A percentile compares a stretch with the other conserved stretches of the same genome.
Conservation (phyloP, 2,329 filamentous ascomycete species). For the Plectosphaerella cucumerina region DNA sequence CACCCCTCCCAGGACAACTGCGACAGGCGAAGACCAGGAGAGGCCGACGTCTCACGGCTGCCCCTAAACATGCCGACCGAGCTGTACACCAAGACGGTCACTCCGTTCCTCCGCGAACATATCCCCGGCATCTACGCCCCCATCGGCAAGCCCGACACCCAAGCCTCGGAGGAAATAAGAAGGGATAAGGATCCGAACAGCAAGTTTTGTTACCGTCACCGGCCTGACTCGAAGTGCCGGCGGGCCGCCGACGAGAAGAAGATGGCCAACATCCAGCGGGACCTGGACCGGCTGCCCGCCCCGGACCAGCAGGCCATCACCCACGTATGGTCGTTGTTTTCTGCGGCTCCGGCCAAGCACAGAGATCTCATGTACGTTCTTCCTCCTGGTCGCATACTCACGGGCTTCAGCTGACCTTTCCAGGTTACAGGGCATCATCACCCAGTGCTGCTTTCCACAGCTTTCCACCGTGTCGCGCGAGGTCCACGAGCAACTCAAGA, state of each 20-base stretch:
- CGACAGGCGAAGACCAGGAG: conserved; percentile 45
- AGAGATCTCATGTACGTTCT: conserved; percentile 71
- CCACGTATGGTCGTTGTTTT: conserved; percentile 97
- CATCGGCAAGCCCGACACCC: conserved; percentile 54
- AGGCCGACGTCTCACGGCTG: conserved; percentile 44
- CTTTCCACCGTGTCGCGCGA: conserved; percentile 88
- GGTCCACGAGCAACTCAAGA: conserved; percentile 91
- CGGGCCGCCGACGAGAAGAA: conserved; percentile 90
- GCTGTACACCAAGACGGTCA: conserved; percentile 72
- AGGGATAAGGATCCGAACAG: conserved; percentile 63
- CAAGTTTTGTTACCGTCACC: conserved; percentile 92
- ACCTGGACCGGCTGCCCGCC: conserved; percentile 75
- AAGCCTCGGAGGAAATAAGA: conserved; percentile 29
- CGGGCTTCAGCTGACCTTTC: background rate
- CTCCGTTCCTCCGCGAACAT: conserved; percentile 85
- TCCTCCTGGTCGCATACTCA: background rate
- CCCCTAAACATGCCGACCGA: conserved; percentile 55
- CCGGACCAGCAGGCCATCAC: conserved; percentile 93
- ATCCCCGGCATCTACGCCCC: conserved; percentile 87
- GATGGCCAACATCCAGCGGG: conserved; percentile 90
- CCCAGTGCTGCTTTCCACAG: conserved; percentile 96
- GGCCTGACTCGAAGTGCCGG: conserved; percentile 89
- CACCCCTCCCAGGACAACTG: conserved; percentile 36
- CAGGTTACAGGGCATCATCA: conserved; percentile 80
- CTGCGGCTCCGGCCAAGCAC: conserved; percentile 88